phyloP scores from a whole-genome alignment of 2,329 filamentous ascomycete species.

The Alternaria metachromatica region DNA sequence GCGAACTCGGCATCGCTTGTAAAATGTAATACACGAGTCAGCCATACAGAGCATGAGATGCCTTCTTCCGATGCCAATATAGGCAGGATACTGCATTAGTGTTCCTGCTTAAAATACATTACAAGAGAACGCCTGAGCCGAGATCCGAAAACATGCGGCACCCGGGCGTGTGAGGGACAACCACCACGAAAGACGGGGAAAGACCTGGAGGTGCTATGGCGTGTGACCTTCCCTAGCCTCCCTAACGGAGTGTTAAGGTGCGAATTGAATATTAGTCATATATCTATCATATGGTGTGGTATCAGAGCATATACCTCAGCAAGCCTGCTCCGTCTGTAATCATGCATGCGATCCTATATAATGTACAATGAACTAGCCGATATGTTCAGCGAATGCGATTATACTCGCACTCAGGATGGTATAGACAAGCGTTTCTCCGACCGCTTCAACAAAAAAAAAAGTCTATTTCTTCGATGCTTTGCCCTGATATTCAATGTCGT shows the following conservation, averaged over 20 bases:
- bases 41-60: background rate
- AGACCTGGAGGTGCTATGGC: background rate
- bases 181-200: background rate
- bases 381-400: background rate
- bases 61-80: background rate
- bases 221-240: background rate
- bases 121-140: background rate
- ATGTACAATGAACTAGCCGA: background rate
- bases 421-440: background rate
- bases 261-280: background rate
- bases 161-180: background rate
- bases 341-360: background rate
- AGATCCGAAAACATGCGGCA: background rate
- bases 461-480: constrained; percentile 41
- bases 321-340: background rate
- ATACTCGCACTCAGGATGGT: background rate
- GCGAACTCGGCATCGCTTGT: background rate
- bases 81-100: background rate
- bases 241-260: background rate
- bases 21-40: background rate
- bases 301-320: background rate
- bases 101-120: background rate
- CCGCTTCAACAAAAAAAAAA: background rate
- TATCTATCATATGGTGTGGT: background rate
- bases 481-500: constrained; percentile 50